Evolutionary conservation across 2,329 filamentous ascomycete species (phyloP), one percentile per base, ranked within the genome.

Genomic region (Cladophialophora yegresii): DNA sequence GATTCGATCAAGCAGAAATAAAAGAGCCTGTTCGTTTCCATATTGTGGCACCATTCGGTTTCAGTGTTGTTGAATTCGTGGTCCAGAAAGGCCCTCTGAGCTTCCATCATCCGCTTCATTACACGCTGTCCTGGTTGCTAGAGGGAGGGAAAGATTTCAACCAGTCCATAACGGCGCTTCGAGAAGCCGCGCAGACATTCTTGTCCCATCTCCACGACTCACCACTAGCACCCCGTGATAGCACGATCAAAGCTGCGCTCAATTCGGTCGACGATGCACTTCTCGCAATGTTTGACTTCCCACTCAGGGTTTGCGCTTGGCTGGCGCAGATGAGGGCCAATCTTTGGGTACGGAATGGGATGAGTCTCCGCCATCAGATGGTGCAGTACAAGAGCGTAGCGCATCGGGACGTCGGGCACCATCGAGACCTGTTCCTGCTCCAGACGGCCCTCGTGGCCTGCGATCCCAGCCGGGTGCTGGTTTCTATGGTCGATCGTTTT

Each of bases 341-440:
- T 58, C 96, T 98, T 88, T 99, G 96, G 95, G 93, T 99, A 68
- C 88, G 95, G 62, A 99, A 99, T 74, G 95, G 95, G 1, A 92
- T 99, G 73, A 98, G 93, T 72, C 84, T 99, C 58, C 87, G 93
- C 45, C 95, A 99, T 75, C 95, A 99, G 77, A 95, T 96, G 75
- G 90, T 90, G 58, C 95, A 93, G 20, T 99, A 99, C 75, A 88
- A 92, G 16, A 93, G 92, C 47, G 92, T 97, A 13, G 87, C 87
- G 10, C 91, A 96, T 72, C 85, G 95, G 69, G 95, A 99, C 76
- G 90, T 97, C 22, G 92, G 92, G 1, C 93, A 97, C 73, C 93
- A 97, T 72, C 87, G 95, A 64, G 96, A 99, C 74, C 90, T 99
- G 51, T 96, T 98, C 76, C 84, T 99, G 56, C 79, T 99, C 13